These are phyloP conservation scores for Avicennia marina DNA, from an alignment of 257 asterid species.

Conservation along the genomic window DNA sequence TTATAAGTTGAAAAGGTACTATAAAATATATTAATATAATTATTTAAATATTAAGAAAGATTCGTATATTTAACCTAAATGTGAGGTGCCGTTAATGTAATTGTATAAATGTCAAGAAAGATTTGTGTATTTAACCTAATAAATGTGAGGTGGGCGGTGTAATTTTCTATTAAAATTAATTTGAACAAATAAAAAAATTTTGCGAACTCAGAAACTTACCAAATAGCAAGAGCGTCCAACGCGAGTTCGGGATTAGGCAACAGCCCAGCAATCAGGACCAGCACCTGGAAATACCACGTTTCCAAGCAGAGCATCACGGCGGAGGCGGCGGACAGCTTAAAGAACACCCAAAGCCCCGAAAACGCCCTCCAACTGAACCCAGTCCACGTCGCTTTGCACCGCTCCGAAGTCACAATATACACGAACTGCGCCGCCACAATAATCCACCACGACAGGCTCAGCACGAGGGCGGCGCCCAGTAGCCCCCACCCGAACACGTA, in stretches of 20 bases:
- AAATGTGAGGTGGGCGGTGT: too few relatives aligned
- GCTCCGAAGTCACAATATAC: conserved; percentile 33
- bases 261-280: conserved; percentile 46
- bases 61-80: too few relatives aligned
- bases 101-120: too few relatives aligned
- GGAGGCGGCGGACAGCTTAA: conserved; percentile 54
- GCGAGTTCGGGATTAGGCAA: conserved; percentile 52
- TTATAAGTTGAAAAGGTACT: too few relatives aligned
- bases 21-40: too few relatives aligned
- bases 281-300: conserved; percentile 55
- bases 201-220: too few relatives aligned
- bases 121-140: too few relatives aligned
- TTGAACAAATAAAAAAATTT: neutral
- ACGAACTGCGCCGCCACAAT: conserved; percentile 47
- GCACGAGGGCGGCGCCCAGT: conserved; percentile 46
- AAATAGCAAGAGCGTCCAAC: conserved; percentile 50
- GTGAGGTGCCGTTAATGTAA: too few relatives aligned
- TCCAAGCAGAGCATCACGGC: conserved; percentile 64
- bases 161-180: too few relatives aligned
- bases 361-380: conserved; percentile 53
- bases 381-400: conserved; percentile 46
- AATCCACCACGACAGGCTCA: conserved; percentile 67
- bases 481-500: conserved; percentile 48
- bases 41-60: too few relatives aligned
- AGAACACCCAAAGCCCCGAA: conserved; percentile 45